Evolutionary conservation across 495 filamentous ascomycete species (phyloP).

Genomic region (Annulohypoxylon maeteangense): DNA sequence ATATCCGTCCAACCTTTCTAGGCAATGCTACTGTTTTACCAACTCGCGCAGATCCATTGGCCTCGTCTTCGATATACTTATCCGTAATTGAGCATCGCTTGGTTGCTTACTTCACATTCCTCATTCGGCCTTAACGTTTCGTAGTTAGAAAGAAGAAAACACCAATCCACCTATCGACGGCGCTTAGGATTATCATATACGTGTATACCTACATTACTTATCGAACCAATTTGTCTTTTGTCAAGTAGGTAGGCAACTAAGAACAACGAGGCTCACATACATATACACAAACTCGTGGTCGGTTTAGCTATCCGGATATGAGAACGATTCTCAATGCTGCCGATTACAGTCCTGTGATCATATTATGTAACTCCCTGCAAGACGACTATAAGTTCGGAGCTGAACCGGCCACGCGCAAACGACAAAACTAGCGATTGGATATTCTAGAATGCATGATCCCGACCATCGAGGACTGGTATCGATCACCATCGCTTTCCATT

Average conservation of each 20-base stretch:
- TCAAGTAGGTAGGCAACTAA: too few species aligned
- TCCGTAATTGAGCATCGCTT: slow-evolving; percentile 31
- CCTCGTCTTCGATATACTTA: slow-evolving; percentile 7
- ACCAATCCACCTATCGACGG: neutral
- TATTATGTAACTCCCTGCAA: neutral
- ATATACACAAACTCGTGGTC: neutral
- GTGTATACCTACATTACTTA: too few species aligned
- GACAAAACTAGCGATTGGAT: slow-evolving; percentile 18
- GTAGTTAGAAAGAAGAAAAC: neutral
- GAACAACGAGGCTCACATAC: neutral
- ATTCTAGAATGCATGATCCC: neutral
- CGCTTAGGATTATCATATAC: neutral
- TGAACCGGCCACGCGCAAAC: slow-evolving; percentile 26
- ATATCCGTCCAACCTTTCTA: slow-evolving; percentile 19
- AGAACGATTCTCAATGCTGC: neutral
- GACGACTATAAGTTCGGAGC: slow-evolving; percentile 17
- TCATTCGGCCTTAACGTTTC: slow-evolving; percentile 24
- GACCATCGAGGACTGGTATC: neutral
- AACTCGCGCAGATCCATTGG: slow-evolving; percentile 24
- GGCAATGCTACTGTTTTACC: slow-evolving; percentile 37
- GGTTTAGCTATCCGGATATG: neutral
- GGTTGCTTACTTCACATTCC: slow-evolving; percentile 42
- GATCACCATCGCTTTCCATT: neutral
- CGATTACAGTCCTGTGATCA: slow-evolving; percentile 7
- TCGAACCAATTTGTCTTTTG: neutral